phyloP scores from a whole-genome alignment of 1,284 basidiomycete genomes.

The Apiotrichum domesticum region DNA sequence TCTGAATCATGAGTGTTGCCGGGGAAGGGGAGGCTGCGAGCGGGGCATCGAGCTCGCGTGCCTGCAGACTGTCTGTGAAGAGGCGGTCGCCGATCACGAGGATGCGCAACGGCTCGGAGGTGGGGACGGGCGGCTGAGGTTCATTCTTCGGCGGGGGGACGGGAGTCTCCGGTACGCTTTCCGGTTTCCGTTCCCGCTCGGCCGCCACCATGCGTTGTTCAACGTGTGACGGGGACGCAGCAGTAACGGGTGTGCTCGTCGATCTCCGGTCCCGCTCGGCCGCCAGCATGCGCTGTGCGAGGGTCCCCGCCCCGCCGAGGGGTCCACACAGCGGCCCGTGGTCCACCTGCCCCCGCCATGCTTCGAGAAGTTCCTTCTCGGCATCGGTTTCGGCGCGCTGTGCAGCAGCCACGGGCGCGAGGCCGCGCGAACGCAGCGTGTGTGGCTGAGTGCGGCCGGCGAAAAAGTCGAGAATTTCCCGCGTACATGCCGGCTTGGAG shows the following conservation, averaged over 20 bases:
- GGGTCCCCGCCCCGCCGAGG: not conserved
- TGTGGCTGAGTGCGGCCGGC: constrained; percentile 25
- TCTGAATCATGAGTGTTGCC: constrained; percentile 25
- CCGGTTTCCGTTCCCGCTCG: not conserved
- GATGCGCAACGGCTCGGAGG: constrained; percentile 52
- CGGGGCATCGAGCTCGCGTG: constrained; percentile 56
- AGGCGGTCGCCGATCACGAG: constrained; percentile 83
- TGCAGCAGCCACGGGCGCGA: constrained; percentile 1
- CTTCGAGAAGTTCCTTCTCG: constrained; percentile 18
- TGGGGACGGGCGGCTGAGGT: not conserved
- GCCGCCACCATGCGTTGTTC: not conserved
- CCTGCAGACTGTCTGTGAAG: constrained; percentile 84
- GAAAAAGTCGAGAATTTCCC: constrained; percentile 60
- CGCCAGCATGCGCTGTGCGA: constrained; percentile 14
- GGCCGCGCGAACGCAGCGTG: not conserved
- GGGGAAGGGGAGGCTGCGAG: constrained; percentile 16
- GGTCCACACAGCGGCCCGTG: constrained; percentile 32
- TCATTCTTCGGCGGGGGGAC: not conserved
- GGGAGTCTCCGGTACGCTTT: not conserved
- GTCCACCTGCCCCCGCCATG: constrained; percentile 26
- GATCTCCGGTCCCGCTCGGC: constrained; percentile 1
- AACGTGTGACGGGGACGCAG: not conserved
- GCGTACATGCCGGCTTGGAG: constrained; percentile 74
- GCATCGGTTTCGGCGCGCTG: constrained; percentile 26
- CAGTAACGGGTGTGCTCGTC: not conserved